These are phyloP conservation scores for Clarireedia homoeocarpa DNA, from an alignment of 2,329 filamentous ascomycete species.

Conservation along the genomic window DNA sequence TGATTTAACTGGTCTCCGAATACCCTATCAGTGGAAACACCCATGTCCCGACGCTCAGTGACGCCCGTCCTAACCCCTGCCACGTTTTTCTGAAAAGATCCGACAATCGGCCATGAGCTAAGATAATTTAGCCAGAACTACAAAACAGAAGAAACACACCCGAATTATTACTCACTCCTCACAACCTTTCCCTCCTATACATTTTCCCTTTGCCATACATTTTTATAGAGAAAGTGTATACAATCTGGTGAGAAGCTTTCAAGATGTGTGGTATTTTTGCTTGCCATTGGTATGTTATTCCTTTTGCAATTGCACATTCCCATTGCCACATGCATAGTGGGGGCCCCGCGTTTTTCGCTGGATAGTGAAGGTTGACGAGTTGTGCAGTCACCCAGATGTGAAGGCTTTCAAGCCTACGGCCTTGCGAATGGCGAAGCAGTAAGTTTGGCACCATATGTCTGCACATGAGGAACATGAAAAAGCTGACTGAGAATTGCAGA, in stretches of 20 bases:
- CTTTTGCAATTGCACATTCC: not conserved
- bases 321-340: conserved; percentile 3
- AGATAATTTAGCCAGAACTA: not conserved
- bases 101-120: not conserved
- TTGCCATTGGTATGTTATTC: conserved; percentile 50
- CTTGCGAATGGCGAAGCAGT: conserved; percentile 90
- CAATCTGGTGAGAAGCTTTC: not conserved
- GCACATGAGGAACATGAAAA: not conserved
- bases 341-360: conserved; percentile 9
- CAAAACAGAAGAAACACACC: not conserved
- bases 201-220: not conserved
- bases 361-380: conserved; percentile 49
- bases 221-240: not conserved
- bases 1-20: not conserved
- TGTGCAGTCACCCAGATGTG: conserved; percentile 54
- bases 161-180: not conserved
- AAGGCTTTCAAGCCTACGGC: conserved; percentile 94
- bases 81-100: not conserved
- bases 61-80: not conserved
- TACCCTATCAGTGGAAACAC: not conserved
- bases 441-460: conserved; percentile 31
- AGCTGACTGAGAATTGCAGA: conserved; percentile 4
- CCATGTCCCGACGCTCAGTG: too few species aligned
- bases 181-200: not conserved
- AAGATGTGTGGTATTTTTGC: conserved; percentile 56